Percentiles rank a stretch among this genome's conserved stretches.
These are phyloP conservation scores for Camellia oleifera DNA, from an alignment of 179 eudicot species.

Conservation along the genomic window DNA sequence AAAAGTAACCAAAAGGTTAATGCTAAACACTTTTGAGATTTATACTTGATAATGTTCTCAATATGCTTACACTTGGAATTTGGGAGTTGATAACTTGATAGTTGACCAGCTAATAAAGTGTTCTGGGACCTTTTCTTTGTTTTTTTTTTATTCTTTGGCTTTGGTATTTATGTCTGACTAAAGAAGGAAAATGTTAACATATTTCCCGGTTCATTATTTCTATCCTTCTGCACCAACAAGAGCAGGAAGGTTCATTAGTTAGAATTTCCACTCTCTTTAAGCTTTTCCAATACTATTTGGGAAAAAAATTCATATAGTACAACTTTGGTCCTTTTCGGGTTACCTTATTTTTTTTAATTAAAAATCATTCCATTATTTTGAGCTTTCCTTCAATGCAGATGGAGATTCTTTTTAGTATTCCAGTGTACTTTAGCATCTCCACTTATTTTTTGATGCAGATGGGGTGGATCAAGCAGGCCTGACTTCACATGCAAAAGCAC, in stretches of 20 bases:
- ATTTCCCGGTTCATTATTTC: too few species aligned
- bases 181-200: too few species aligned
- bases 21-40: too few species aligned
- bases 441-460: slow-evolving; percentile 49
- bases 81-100: too few species aligned
- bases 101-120: neutral
- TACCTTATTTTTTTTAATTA: too few species aligned
- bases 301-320: neutral
- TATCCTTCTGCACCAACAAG: neutral
- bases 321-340: neutral
- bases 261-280: neutral
- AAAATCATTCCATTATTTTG: too few species aligned
- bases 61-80: neutral
- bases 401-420: neutral
- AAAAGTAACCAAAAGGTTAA: too few species aligned
- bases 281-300: neutral
- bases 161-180: neutral
- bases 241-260: neutral
- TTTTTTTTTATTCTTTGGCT: neutral
- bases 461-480: slow-evolving; percentile 99
- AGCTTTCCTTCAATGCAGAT: too few species aligned
- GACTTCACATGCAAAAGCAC: slow-evolving; percentile 97
- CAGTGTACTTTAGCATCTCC: slow-evolving; percentile 5
- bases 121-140: neutral
- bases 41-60: too few species aligned